A percentile compares a stretch with the other conserved stretches of the same genome.
phyloP scores from a whole-genome alignment of 768 basidiomycete genomes.

The Kwoniella sp. region DNA sequence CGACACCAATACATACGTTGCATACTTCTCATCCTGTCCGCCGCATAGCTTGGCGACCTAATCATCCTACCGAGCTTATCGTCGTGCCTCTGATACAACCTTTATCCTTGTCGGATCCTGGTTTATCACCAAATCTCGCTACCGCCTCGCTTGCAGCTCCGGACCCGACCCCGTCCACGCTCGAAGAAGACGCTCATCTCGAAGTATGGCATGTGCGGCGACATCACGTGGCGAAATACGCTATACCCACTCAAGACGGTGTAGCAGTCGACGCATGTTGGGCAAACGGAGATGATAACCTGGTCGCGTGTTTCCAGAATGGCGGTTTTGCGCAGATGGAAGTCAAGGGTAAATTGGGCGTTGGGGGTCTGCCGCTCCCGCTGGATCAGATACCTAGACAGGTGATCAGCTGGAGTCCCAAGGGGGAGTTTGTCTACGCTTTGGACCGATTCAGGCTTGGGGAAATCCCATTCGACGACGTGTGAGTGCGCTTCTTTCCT shows the following conservation, averaged over 20 bases:
- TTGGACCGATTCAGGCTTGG: conserved; percentile 49
- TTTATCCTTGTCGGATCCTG: conserved; percentile 11
- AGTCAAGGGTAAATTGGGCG: conserved; percentile 13
- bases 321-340: conserved; percentile 49
- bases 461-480: conserved; percentile 54
- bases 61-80: conserved; percentile 50
- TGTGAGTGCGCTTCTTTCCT: conserved; percentile 33
- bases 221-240: conserved; percentile 51
- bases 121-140: not conserved
- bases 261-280: conserved; percentile 44
- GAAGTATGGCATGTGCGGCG: conserved; percentile 55
- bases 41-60: conserved; percentile 49
- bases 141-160: not conserved
- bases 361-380: conserved; percentile 31
- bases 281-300: conserved; percentile 31
- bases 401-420: conserved; percentile 44
- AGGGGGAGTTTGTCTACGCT: conserved; percentile 47
- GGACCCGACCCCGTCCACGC: not conserved
- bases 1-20: conserved; percentile 46
- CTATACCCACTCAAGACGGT: conserved; percentile 38
- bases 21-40: conserved; percentile 49
- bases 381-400: conserved; percentile 49
- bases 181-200: conserved; percentile 47
- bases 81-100: conserved; percentile 46
- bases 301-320: conserved; percentile 49